These are phyloP conservation scores for Didymella sp. DNA, from an alignment of 2,329 filamentous ascomycete genomes.

Conservation along the genomic window DNA sequence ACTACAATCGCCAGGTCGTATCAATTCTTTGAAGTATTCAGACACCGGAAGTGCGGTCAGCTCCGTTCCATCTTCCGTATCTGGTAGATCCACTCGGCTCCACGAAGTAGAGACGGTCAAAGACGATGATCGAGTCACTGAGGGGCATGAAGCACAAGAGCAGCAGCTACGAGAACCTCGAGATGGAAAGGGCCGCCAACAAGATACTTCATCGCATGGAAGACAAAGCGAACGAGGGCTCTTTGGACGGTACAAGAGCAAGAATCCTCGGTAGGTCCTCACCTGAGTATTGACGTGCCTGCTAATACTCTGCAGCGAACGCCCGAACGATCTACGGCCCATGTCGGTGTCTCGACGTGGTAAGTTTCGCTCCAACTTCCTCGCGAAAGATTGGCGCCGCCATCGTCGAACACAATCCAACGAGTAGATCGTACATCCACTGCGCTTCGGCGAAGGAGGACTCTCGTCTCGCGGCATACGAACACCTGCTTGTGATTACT, in stretches of 20 bases:
- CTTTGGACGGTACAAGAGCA: conserved; percentile 43
- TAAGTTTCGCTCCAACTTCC: conserved; percentile 45
- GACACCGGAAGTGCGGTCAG: conserved; percentile 19
- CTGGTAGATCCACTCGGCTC: conserved; percentile 18
- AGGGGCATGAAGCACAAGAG: conserved; percentile 47
- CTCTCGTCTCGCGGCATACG: conserved; percentile 40
- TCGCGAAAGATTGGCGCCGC: conserved; percentile 45
- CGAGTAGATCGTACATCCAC: conserved; percentile 45
- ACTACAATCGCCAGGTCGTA: background rate
- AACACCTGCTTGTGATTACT: conserved; percentile 47
- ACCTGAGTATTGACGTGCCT: too few species aligned
- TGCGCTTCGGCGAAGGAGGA: conserved; percentile 44
- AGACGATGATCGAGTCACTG: conserved; percentile 43
- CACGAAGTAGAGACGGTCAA: conserved; percentile 19
- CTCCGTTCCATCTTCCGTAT: conserved; percentile 18
- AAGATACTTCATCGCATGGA: conserved; percentile 46
- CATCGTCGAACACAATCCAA: conserved; percentile 48
- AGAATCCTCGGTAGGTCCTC: conserved; percentile 39
- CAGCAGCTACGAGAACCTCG: conserved; percentile 39
- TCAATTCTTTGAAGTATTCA: conserved; percentile 14
- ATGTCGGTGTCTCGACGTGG: conserved; percentile 46
- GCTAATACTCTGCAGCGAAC: conserved; percentile 33
- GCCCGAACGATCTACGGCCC: conserved; percentile 47
- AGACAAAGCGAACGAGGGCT: conserved; percentile 44
- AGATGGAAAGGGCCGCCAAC: conserved; percentile 39